These are phyloP conservation scores for Adansonia grandidieri DNA, from an alignment of 441 rosid genomes.

Conservation along the genomic window DNA sequence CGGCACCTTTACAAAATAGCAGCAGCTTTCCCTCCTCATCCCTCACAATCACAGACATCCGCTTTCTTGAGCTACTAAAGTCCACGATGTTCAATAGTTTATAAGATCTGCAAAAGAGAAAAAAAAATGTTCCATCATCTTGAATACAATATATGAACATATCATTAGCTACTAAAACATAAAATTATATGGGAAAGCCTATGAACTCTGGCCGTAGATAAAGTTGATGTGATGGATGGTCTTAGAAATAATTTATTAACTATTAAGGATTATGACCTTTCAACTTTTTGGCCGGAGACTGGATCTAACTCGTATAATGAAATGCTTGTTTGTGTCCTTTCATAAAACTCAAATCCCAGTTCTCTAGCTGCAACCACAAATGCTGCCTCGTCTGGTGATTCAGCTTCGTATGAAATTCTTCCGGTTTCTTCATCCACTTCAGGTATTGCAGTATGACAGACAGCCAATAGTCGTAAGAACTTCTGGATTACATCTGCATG, in stretches of 20 bases:
- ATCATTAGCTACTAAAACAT: not conserved
- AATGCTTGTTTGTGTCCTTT: constrained; percentile 78
- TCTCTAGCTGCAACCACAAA: constrained; percentile 95
- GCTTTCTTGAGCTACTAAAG: constrained; percentile 91
- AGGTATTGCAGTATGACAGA: constrained; percentile 94
- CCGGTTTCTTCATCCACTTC: constrained; percentile 80
- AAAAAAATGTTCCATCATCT: not conserved
- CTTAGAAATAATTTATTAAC: constrained; percentile 2
- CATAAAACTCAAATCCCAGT: constrained; percentile 84
- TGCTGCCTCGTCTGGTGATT: constrained; percentile 98
- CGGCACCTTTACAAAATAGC: constrained; percentile 93
- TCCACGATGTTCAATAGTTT: constrained; percentile 72
- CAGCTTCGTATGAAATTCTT: constrained; percentile 82
- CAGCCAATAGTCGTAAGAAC: constrained; percentile 70
- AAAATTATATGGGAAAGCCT: not conserved
- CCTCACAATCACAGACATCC: constrained; percentile 91
- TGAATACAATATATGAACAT: constrained; percentile 2
- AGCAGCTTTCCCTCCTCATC: constrained; percentile 75
- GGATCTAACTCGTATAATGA: constrained; percentile 71
- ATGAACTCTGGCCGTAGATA: not conserved
- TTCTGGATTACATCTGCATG: constrained; percentile 63
- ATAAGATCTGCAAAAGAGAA: constrained; percentile 57
- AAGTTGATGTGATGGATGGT: constrained; percentile 16
- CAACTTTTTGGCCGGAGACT: constrained; percentile 46
- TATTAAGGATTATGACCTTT: constrained; percentile 51